phyloP scores from a whole-genome alignment of 1,139 yeast genomes.

The Saccharomycopsis hybrid region DNA sequence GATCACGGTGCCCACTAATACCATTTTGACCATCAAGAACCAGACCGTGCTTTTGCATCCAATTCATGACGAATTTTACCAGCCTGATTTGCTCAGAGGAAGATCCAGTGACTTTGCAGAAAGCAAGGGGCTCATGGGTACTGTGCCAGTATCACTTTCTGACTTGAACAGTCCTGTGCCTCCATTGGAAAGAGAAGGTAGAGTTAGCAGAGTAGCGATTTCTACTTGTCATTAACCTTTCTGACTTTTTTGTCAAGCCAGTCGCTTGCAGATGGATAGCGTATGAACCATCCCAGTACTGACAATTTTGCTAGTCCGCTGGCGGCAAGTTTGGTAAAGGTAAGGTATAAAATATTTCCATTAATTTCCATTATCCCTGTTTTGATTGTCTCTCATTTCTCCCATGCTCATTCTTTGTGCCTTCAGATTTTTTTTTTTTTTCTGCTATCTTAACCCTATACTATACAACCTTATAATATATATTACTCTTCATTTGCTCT shows the following conservation, averaged over 20 bases:
- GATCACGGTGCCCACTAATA: slow-evolving; percentile 94
- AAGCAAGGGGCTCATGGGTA: slow-evolving; percentile 85
- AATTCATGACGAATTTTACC: slow-evolving; percentile 81
- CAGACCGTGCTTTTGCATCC: slow-evolving; percentile 91
- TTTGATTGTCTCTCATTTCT: too few species aligned
- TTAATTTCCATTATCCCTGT: too few species aligned
- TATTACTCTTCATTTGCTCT: background rate
- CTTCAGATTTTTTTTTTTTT: too few species aligned
- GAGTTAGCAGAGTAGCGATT: slow-evolving; percentile 33
- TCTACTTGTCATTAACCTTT: background rate
- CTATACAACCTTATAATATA: background rate
- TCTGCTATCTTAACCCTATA: background rate
- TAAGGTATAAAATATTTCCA: too few species aligned
- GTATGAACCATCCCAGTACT: background rate
- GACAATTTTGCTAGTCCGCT: background rate
- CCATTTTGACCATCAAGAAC: slow-evolving; percentile 72
- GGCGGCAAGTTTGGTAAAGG: background rate
- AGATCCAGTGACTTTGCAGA: slow-evolving; percentile 82
- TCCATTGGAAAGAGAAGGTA: slow-evolving; percentile 82
- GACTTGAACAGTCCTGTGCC: slow-evolving; percentile 52
- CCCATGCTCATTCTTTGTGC: too few species aligned
- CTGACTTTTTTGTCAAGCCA: background rate
- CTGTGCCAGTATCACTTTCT: slow-evolving; percentile 48
- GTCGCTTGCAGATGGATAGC: too few species aligned
- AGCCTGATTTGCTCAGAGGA: slow-evolving; percentile 55